A percentile compares a stretch with the other conserved stretches of the same genome.
Evolutionary conservation across 371 early-diverging fungal genomes (phyloP).

Genomic region (Polyrhizophydium stewartii): DNA sequence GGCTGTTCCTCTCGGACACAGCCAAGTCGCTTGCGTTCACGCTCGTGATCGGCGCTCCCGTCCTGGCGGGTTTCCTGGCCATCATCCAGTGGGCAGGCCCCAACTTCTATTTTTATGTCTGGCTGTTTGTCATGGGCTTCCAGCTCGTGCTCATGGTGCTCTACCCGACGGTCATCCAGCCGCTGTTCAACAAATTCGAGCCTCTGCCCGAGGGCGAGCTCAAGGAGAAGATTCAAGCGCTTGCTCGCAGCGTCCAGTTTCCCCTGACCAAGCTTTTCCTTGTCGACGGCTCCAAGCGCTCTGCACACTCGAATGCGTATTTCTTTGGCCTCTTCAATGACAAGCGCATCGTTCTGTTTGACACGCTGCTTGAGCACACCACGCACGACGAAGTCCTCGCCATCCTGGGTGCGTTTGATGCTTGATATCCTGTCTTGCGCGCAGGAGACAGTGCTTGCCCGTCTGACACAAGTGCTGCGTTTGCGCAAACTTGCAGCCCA

Average conservation of each 20-base stretch:
- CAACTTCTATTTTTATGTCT: slow-evolving; percentile 84
- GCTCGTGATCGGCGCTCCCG: slow-evolving; percentile 69
- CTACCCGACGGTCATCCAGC: slow-evolving; percentile 95
- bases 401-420: slow-evolving; percentile 85
- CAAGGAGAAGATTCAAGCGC: slow-evolving; percentile 73
- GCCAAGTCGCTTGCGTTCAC: slow-evolving; percentile 69
- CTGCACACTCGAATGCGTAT: slow-evolving; percentile 96
- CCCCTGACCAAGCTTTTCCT: slow-evolving; percentile 93
- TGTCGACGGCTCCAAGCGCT: slow-evolving; percentile 93
- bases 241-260: slow-evolving; percentile 85
- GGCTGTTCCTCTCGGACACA: slow-evolving; percentile 77
- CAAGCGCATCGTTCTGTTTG: slow-evolving; percentile 97
- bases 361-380: slow-evolving; percentile 89
- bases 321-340: slow-evolving; percentile 93
- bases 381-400: slow-evolving; percentile 86
- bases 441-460: slow-evolving; percentile 1
- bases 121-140: slow-evolving; percentile 79
- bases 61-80: slow-evolving; percentile 77
- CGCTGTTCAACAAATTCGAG: slow-evolving; percentile 95
- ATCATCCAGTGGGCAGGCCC: slow-evolving; percentile 80
- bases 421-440: neutral
- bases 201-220: slow-evolving; percentile 86
- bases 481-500: slow-evolving; percentile 46
- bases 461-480: neutral
- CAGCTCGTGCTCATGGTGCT: slow-evolving; percentile 87